These are phyloP conservation scores for Heteromeles arbutifolia DNA, from an alignment of 306 rosid species.

Conservation along the genomic window DNA sequence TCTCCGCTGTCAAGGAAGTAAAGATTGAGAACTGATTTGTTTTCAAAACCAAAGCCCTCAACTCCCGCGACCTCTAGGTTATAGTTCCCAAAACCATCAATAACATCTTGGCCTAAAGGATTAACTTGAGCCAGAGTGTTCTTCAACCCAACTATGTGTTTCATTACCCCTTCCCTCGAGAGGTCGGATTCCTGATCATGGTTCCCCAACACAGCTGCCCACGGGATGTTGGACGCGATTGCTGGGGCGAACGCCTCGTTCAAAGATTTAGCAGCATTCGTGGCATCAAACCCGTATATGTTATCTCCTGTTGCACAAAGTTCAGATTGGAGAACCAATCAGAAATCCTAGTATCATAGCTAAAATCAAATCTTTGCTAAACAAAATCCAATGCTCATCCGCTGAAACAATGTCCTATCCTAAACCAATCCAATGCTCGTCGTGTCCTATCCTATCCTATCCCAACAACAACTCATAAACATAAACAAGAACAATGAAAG, in stretches of 20 bases:
- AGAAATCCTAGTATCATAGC: background rate
- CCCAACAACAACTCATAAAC: background rate
- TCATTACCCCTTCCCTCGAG: conserved; percentile 86
- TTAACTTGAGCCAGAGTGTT: conserved; percentile 65
- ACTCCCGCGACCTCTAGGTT: conserved; percentile 75
- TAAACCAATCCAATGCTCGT: background rate
- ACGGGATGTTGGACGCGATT: conserved; percentile 69
- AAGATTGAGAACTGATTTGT: conserved; percentile 82
- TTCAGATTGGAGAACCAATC: background rate
- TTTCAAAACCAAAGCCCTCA: conserved; percentile 54
- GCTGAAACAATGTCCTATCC: background rate
- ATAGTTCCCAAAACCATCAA: conserved; percentile 93
- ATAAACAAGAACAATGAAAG: background rate
- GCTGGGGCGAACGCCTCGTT: conserved; percentile 86
- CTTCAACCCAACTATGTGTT: conserved; percentile 60
- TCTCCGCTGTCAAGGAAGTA: conserved; percentile 96
- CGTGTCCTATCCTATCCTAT: background rate
- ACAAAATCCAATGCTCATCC: background rate
- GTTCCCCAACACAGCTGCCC: conserved; percentile 92
- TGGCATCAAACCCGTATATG: conserved; percentile 53
- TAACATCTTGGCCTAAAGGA: conserved; percentile 40
- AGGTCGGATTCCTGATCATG: conserved; percentile 92
- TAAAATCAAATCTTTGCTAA: background rate
- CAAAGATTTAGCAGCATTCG: conserved; percentile 68
- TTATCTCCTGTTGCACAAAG: conserved; percentile 63